Evolutionary conservation across 345 rosid species (phyloP).

Genomic region (Eucalyptus victrix): DNA sequence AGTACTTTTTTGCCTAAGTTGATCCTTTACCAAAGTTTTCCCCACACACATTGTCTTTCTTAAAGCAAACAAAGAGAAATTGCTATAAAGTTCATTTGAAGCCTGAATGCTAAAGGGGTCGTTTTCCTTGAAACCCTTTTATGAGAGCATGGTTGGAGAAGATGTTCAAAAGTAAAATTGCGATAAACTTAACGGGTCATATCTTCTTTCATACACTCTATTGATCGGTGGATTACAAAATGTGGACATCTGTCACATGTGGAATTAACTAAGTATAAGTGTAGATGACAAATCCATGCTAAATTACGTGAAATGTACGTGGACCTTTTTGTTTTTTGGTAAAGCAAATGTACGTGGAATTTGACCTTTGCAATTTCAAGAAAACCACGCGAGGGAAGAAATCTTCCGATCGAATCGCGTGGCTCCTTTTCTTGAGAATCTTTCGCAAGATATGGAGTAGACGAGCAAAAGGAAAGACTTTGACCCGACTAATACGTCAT

Average conservation of each 20-base stretch:
- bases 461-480: neutral
- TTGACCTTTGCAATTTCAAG: neutral
- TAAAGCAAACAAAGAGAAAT: neutral
- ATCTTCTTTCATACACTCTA: neutral
- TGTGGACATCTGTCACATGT: neutral
- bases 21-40: neutral
- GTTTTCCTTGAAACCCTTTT: neutral
- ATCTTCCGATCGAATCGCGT: neutral
- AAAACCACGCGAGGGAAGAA: neutral
- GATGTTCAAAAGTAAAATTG: neutral
- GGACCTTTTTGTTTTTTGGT: neutral
- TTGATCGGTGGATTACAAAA: neutral
- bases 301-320: neutral
- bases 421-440: neutral
- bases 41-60: neutral
- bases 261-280: neutral
- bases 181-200: neutral
- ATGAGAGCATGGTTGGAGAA: neutral
- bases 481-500: neutral
- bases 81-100: neutral
- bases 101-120: neutral
- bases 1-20: neutral
- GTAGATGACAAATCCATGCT: neutral
- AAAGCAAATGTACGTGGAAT: neutral
- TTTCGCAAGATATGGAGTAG: neutral